A percentile compares a stretch with the other conserved stretches of the same genome.
Evolutionary conservation across 2,329 filamentous ascomycete genomes (phyloP).

Genomic region (Ophiostoma himal-ulmi): DNA sequence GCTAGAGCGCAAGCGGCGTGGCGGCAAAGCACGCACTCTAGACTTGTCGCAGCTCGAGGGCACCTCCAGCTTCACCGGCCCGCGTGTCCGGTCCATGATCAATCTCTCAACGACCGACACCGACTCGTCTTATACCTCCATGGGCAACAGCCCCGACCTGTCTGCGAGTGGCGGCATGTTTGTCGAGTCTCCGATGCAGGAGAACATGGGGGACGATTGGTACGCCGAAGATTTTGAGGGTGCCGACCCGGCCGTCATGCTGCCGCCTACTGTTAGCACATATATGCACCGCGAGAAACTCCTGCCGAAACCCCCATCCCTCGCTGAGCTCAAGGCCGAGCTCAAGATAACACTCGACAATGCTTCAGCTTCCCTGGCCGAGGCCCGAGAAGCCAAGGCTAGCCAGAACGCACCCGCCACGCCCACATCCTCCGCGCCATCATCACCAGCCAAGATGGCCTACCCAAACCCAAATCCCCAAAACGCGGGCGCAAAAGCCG

Average conservation of each 20-base stretch:
- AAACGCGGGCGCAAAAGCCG: slow-evolving; percentile 23
- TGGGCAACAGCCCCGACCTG: slow-evolving; percentile 54
- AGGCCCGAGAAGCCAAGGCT: slow-evolving; percentile 43
- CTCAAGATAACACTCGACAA: slow-evolving; percentile 64
- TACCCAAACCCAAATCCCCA: background rate
- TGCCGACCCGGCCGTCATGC: slow-evolving; percentile 67
- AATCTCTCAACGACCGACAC: slow-evolving; percentile 9
- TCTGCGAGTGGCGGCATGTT: slow-evolving; percentile 36
- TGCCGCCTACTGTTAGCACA: slow-evolving; percentile 95
- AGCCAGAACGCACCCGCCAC: slow-evolving; percentile 18
- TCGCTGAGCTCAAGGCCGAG: slow-evolving; percentile 64
- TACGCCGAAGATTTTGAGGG: slow-evolving; percentile 51
- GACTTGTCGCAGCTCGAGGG: slow-evolving; percentile 51
- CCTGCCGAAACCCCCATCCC: slow-evolving; percentile 76
- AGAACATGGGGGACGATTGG: slow-evolving; percentile 38
- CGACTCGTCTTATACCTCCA: slow-evolving; percentile 50
- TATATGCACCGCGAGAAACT: slow-evolving; percentile 81
- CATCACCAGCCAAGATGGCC: slow-evolving; percentile 16
- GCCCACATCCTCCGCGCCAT: slow-evolving; percentile 11
- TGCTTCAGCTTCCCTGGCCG: slow-evolving; percentile 61
- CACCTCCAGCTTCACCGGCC: slow-evolving; percentile 9
- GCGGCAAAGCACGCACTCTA: slow-evolving; percentile 51
- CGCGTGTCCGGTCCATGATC: slow-evolving; percentile 18
- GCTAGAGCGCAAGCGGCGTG: slow-evolving; percentile 59
- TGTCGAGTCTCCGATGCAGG: slow-evolving; percentile 46